Evolutionary conservation across 345 rosid genomes (phyloP), one percentile per base, ranked within the genome.

Genomic region (Syzygium jambos): DNA sequence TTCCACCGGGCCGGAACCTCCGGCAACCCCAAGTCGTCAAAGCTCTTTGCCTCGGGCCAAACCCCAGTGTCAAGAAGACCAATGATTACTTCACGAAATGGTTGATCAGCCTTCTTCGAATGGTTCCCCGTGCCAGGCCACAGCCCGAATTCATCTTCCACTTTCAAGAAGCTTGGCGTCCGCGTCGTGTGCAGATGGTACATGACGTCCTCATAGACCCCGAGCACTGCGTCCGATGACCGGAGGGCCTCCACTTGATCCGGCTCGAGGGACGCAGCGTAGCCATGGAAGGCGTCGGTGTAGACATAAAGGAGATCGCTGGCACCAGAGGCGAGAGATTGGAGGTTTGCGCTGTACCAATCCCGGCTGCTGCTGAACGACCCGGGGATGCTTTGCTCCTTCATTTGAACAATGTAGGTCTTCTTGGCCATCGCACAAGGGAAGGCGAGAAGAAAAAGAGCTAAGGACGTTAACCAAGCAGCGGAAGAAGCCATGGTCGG

Each of bases 51-150:
- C 88, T 95, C 99, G 0, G 99, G 99, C 98, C 96, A 96, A 10
- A 96, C 94, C 4, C 99, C 99, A 0, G 98, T 94, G 61, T 97
- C 99, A 1, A 97, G 92, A 29, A 97, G 95, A 1, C 99, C 99
- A 15, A 97, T 88, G 15, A 96, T 51, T 27, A 97, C 98, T 30
- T 91, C 95, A 29, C 3, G 27, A 86, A 87, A 9, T 95, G 91
- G 12, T 95, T 89, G 57, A 90, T 91, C 4, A 68, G 91, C 61
- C 61, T 49, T 9, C 78, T 88, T 87, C n/a, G 91, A 90, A 8
- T 90, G 73, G 86, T 30, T 68, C 43, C 87, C 87, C 51, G 90
- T 68, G 27, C 91, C 95, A 12, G 91, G 85, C 4, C 93, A 90
- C 56, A 97, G 92, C 51, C 99, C 99, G 11, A 91, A 85, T 77